Base-by-base conservation (phyloP, 2,329 filamentous ascomycete genomes). In the Colletotrichum melonis region DNA sequence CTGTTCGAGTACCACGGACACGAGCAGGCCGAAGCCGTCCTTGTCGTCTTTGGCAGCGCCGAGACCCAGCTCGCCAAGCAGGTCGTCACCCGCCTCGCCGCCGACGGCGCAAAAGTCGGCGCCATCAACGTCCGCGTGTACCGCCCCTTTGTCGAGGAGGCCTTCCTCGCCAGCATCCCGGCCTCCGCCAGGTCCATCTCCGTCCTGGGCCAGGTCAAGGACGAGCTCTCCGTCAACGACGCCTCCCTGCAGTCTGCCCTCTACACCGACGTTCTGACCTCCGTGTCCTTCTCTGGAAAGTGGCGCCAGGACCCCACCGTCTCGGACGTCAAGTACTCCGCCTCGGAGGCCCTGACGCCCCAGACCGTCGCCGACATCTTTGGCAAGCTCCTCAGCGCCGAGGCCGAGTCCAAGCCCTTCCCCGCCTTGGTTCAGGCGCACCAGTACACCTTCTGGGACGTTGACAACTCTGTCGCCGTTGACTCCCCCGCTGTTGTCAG, bases 1-100 rank as follows among this genome's bases (percentile, higher is more conserved):
- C 91, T 95, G 7, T 99, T 98, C 78, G 97, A 99, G 85, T 99
- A 99, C 85, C 90, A 93, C 79, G 97, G 97, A 28, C 95, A 98
- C 80, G 86, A 90, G 62, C 86, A 91, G 56, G 91, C 97, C 4
- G 93, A 96, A 76, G 91, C 92, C 11, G 95, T 99, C 19, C 86
- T 98, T 42, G 95, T 98, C 35, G 94, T 95, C 57, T 98, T 99
- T 78, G 97, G 97, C 77, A 98, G 95, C 73, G 91, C 95, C 5
- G 97, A 99, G 86, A 91, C 94, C 16, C 95, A 97, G 78, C 86
- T 98, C 74, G 92, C 95, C 70, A 92, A 93, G 76, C 95, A 98
- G 84, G 91, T 98, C 66, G 92, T 95, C 12, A 87, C 88, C 56
- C 91, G 92, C 54, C 87, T 98, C 59, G 90, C 93, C 35, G 88